Percentiles rank a stretch among this genome's conserved stretches.
Conservation (phyloP, 1,284 basidiomycete genomes). For the Stygiomarasmius scandens region DNA sequence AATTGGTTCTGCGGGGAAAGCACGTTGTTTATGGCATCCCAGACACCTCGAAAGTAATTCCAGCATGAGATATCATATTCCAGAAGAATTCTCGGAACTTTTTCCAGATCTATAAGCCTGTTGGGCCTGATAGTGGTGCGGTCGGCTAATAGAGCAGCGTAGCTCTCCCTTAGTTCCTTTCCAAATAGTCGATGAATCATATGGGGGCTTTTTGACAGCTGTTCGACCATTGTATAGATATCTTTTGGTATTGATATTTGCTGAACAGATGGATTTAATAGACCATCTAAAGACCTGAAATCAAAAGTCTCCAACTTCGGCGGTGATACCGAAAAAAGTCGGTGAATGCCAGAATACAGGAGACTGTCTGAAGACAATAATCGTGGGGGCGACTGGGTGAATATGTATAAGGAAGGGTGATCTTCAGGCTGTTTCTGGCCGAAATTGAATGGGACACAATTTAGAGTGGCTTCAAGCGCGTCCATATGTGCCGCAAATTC, state of each 20-base stretch:
- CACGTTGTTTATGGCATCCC: conserved; percentile 19
- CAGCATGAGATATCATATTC: background rate
- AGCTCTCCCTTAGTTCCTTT: background rate
- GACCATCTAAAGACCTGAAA: background rate
- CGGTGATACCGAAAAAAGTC: background rate
- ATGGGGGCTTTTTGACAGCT: background rate
- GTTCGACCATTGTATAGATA: background rate
- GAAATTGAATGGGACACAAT: background rate
- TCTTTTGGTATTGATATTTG: too few relatives aligned
- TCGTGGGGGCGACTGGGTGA: background rate
- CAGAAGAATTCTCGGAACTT: background rate
- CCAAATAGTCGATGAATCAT: background rate
- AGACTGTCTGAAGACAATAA: background rate
- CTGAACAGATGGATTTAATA: background rate
- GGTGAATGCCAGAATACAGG: background rate
- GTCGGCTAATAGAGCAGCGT: too few relatives aligned
- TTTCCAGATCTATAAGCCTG: background rate
- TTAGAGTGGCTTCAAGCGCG: background rate
- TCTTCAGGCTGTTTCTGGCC: background rate
- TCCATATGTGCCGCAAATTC: background rate
- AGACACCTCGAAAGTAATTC: background rate
- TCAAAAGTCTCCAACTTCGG: background rate
- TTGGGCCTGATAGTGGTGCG: background rate
- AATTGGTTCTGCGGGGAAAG: conserved; percentile 20
- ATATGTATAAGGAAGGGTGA: background rate